Conservation (phyloP, 352 stramenopile species). For the Globisporangium megalacanthum region DNA sequence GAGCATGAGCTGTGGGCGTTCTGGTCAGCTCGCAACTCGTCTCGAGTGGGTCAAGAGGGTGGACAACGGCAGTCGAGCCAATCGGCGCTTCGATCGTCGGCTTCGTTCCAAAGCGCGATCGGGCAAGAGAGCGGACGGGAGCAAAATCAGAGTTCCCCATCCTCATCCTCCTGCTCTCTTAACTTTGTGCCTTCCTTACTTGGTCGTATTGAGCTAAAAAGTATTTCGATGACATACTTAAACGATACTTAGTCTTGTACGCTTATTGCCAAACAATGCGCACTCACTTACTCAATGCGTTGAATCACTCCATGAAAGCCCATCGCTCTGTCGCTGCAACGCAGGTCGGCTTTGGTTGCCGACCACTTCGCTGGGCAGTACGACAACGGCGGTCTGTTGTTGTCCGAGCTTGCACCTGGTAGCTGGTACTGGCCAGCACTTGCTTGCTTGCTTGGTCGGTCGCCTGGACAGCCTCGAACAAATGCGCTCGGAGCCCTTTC, state of each 20-base stretch:
- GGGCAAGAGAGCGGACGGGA: neutral
- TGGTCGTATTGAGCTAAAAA: neutral
- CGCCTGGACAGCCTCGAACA: neutral
- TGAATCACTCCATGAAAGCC: neutral
- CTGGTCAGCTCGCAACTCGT: neutral
- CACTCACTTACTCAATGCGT: neutral
- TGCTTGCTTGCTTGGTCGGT: neutral
- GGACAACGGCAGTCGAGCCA: constrained; percentile 6
- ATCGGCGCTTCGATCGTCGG: neutral
- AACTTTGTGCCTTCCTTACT: neutral
- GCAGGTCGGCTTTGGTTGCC: neutral
- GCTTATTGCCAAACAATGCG: neutral
- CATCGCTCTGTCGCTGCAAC: no score
- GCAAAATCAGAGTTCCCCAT: neutral
- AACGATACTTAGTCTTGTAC: neutral
- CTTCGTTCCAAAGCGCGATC: neutral
- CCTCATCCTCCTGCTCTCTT: neutral
- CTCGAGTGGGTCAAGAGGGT: constrained; percentile 2
- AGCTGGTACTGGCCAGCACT: neutral
- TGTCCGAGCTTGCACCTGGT: neutral
- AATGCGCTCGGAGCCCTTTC: neutral
- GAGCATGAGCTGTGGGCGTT: neutral
- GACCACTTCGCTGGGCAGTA: neutral
- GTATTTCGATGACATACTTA: neutral
- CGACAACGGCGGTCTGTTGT: neutral